Evolutionary conservation across 768 basidiomycete species (phyloP).

Genomic region (Kwoniella europaea): DNA sequence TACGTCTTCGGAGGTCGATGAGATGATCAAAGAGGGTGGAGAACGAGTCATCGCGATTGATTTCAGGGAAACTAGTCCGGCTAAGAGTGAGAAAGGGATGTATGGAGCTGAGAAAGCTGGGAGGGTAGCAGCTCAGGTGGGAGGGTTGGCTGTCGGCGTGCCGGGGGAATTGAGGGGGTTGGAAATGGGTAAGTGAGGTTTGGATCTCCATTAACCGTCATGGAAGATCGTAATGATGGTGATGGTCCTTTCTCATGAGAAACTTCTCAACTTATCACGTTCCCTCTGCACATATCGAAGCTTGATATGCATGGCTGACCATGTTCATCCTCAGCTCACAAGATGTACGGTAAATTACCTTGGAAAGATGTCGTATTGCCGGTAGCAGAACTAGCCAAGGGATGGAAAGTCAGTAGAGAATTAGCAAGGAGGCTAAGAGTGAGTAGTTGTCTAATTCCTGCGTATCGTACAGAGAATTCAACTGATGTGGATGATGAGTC

Average conservation of each 20-base stretch:
- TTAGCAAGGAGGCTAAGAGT: conserved; percentile 75
- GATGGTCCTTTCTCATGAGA: too few relatives aligned
- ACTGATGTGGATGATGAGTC: too few relatives aligned
- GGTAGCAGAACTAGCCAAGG: conserved; percentile 72
- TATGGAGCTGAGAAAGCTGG: conserved; percentile 65
- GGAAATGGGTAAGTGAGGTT: conserved; percentile 62
- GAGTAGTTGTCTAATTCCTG: conserved; percentile 37
- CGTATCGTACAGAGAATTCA: neutral
- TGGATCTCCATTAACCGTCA: too few relatives aligned
- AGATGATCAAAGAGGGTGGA: conserved; percentile 19
- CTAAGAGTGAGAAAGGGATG: conserved; percentile 75
- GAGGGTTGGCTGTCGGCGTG: conserved; percentile 85
- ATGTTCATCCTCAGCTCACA: conserved; percentile 64
- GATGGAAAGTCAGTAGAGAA: conserved; percentile 80
- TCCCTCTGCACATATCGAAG: too few relatives aligned
- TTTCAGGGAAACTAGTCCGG: conserved; percentile 86
- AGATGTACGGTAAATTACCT: conserved; percentile 76
- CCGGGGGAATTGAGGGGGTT: conserved; percentile 90
- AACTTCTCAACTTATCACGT: too few relatives aligned
- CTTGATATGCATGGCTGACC: neutral
- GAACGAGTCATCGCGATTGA: conserved; percentile 64
- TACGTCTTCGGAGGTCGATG: conserved; percentile 53
- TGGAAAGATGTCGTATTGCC: conserved; percentile 82
- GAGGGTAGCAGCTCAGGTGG: conserved; percentile 64
- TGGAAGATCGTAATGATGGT: too few relatives aligned